phyloP scores from a whole-genome alignment of 257 asterid species.

The Solanum medicagineum region DNA sequence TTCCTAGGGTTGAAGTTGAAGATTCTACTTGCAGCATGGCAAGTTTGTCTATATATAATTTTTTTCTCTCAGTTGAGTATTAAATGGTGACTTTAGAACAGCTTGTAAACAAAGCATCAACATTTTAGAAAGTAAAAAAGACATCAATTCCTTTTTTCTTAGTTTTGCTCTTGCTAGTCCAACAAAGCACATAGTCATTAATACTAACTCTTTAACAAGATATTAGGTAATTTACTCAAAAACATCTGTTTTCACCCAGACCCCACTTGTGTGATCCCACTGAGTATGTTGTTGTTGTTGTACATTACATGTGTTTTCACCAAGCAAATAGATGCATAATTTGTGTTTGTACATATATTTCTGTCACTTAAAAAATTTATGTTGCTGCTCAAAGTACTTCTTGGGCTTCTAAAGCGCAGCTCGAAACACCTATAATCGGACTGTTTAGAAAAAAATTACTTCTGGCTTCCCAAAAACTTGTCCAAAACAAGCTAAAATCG shows the following conservation, averaged over 20 bases:
- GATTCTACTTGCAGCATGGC: background rate
- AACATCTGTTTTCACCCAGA: background rate
- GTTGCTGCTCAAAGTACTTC: too few relatives aligned
- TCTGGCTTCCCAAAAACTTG: too few relatives aligned
- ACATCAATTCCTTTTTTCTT: background rate
- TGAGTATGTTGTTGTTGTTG: too few relatives aligned
- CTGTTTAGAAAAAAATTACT: too few relatives aligned
- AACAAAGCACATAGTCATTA: background rate
- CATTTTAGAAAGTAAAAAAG: background rate
- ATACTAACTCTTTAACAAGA: background rate
- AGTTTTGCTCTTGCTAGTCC: background rate
- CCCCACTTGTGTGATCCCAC: too few relatives aligned
- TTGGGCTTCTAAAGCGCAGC: too few relatives aligned
- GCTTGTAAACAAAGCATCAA: background rate
- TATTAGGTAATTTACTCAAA: background rate
- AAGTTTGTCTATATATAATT: background rate
- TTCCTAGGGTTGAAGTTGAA: background rate
- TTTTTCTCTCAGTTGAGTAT: background rate
- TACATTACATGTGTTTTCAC: background rate
- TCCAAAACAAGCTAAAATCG: too few relatives aligned
- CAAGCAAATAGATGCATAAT: background rate
- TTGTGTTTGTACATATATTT: background rate
- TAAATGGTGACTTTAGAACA: background rate
- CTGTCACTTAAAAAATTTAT: too few relatives aligned
- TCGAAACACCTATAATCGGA: too few relatives aligned